Conservation (phyloP, 2,329 filamentous ascomycete genomes). For the Fusarium multiceps region DNA sequence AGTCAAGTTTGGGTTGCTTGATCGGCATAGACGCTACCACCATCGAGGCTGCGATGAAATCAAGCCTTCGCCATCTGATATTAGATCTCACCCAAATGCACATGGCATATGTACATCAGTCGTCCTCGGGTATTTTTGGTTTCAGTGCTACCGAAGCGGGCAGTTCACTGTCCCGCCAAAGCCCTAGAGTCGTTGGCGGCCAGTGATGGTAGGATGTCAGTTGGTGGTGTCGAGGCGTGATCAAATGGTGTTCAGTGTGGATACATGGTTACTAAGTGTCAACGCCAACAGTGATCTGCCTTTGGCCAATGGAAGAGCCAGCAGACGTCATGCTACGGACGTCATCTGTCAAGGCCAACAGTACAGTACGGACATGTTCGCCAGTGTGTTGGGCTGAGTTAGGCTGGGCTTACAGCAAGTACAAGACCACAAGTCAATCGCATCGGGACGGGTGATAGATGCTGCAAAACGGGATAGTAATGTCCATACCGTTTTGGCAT, state of each 20-base stretch:
- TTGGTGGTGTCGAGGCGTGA: slow-evolving; percentile 41
- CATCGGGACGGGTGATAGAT: slow-evolving; percentile 22
- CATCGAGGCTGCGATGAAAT: background rate
- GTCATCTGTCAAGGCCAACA: slow-evolving; percentile 36
- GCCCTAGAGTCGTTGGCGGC: slow-evolving; percentile 27
- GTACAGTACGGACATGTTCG: slow-evolving; percentile 20
- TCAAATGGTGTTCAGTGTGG: slow-evolving; percentile 37
- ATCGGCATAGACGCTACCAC: background rate
- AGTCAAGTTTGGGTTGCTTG: background rate
- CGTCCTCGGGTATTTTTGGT: slow-evolving; percentile 21
- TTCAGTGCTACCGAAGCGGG: slow-evolving; percentile 24
- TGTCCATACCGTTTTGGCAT: slow-evolving; percentile 26
- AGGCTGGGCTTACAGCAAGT: slow-evolving; percentile 15
- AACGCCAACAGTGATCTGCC: slow-evolving; percentile 38
- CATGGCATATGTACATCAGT: slow-evolving; percentile 10
- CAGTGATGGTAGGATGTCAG: slow-evolving; percentile 27
- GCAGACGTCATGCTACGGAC: slow-evolving; percentile 43
- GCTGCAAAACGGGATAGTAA: slow-evolving; percentile 13
- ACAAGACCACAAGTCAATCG: slow-evolving; percentile 4
- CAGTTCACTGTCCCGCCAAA: slow-evolving; percentile 19
- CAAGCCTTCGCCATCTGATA: background rate
- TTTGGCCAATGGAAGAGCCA: slow-evolving; percentile 30
- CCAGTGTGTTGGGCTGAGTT: slow-evolving; percentile 26
- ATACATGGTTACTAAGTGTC: slow-evolving; percentile 42
- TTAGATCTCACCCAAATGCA: background rate